phyloP scores from a whole-genome alignment of 768 basidiomycete genomes.

The Boletus vinaceobasis region DNA sequence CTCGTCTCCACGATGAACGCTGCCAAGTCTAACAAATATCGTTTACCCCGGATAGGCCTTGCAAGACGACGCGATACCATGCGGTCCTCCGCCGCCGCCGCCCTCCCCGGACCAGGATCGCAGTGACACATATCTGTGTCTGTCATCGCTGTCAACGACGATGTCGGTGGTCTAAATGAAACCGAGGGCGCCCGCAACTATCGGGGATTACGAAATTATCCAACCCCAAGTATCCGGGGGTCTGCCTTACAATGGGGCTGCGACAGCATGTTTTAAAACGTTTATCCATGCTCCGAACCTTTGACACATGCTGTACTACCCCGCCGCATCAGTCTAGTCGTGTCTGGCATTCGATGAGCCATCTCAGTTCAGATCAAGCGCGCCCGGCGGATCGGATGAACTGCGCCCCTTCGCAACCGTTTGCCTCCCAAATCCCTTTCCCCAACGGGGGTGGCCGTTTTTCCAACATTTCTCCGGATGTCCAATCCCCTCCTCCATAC shows the following conservation, averaged over 20 bases:
- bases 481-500: neutral
- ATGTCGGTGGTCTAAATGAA: neutral
- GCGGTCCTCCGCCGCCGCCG: too few species aligned
- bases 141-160: neutral
- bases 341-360: neutral
- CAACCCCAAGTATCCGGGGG: slow-evolving; percentile 11
- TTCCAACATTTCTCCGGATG: neutral
- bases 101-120: too few species aligned
- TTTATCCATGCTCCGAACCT: neutral
- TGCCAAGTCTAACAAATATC: neutral
- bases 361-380: neutral
- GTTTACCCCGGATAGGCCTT: neutral
- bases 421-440: neutral
- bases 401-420: neutral
- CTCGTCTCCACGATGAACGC: neutral
- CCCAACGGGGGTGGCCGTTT: neutral
- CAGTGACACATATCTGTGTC: neutral
- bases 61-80: too few species aligned
- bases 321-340: neutral
- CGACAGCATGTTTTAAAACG: neutral
- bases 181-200: neutral
- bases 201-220: neutral
- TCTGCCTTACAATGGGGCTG: neutral
- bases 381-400: neutral
- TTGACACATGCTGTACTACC: neutral